Conservation (phyloP, 139 green algal genomes). For the Closterium sp. region DNA sequence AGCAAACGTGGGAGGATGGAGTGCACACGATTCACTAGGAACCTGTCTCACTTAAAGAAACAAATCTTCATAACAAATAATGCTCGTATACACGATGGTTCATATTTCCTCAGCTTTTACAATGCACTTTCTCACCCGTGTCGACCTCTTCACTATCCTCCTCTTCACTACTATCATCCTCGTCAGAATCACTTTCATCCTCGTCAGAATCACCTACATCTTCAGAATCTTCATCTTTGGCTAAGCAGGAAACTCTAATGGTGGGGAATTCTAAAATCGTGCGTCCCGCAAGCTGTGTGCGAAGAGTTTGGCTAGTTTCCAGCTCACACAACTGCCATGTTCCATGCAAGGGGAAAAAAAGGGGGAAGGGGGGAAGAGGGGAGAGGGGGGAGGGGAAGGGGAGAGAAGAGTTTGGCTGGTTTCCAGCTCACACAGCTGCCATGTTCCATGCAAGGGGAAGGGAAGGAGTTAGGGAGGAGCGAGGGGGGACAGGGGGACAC, state of each 20-base stretch:
- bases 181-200: not conserved
- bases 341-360: not conserved
- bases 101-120: too few species aligned
- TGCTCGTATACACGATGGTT: too few species aligned
- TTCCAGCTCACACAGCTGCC: too few species aligned
- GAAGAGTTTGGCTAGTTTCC: not conserved
- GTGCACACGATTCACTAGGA: too few species aligned
- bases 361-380: too few species aligned
- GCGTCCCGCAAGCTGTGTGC: not conserved
- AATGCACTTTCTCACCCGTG: too few species aligned
- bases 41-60: too few species aligned
- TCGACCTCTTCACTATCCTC: not conserved
- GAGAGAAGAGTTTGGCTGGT: too few species aligned
- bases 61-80: too few species aligned
- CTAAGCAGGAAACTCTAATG: not conserved
- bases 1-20: too few species aligned
- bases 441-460: not conserved
- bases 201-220: not conserved
- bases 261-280: not conserved
- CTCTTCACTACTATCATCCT: not conserved
- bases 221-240: not conserved
- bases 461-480: not conserved
- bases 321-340: not conserved
- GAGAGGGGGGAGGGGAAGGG: too few species aligned
- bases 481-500: too few species aligned